Evolutionary conservation across 1,284 basidiomycete genomes (phyloP).

Genomic region (Volvariella surrecta): DNA sequence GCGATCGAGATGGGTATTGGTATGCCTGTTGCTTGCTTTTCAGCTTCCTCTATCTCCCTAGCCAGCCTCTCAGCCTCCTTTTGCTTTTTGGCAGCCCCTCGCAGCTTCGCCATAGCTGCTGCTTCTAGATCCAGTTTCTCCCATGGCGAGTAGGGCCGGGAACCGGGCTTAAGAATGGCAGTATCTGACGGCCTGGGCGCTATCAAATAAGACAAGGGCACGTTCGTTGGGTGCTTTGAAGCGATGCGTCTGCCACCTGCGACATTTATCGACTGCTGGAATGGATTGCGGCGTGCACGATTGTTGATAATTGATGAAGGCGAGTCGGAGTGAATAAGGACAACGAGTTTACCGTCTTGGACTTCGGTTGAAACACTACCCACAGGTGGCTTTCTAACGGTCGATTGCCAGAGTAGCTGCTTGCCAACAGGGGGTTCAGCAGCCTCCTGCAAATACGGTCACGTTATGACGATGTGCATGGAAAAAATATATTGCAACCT

Average conservation of each 20-base stretch:
- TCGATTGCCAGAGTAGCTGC: slow-evolving; percentile 37
- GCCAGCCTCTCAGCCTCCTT: slow-evolving; percentile 28
- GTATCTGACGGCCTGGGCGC: slow-evolving; percentile 36
- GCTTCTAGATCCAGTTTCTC: slow-evolving; percentile 78
- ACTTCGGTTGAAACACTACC: slow-evolving; percentile 9
- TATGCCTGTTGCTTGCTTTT: slow-evolving; percentile 18
- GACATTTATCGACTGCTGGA: slow-evolving; percentile 18
- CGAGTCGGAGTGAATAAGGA: no score
- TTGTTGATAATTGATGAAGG: slow-evolving; percentile 36
- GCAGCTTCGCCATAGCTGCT: slow-evolving; percentile 59
- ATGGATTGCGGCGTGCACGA: slow-evolving; percentile 26
- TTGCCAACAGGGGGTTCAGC: slow-evolving; percentile 28
- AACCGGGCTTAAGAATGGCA: slow-evolving; percentile 31
- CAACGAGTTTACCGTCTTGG: slow-evolving; percentile 7
- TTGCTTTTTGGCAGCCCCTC: slow-evolving; percentile 38
- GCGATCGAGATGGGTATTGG: slow-evolving; percentile 15
- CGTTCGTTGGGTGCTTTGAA: slow-evolving; percentile 12
- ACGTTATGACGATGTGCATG: background rate
- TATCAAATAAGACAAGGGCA: slow-evolving; percentile 12
- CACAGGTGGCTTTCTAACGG: slow-evolving; percentile 9
- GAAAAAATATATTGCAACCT: background rate
- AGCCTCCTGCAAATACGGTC: slow-evolving; percentile 12
- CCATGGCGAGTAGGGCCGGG: slow-evolving; percentile 61
- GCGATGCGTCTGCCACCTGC: slow-evolving; percentile 21
- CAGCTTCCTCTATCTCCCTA: slow-evolving; percentile 31